phyloP scores from a whole-genome alignment of 768 basidiomycete species.

The Auricularia heimuer region DNA sequence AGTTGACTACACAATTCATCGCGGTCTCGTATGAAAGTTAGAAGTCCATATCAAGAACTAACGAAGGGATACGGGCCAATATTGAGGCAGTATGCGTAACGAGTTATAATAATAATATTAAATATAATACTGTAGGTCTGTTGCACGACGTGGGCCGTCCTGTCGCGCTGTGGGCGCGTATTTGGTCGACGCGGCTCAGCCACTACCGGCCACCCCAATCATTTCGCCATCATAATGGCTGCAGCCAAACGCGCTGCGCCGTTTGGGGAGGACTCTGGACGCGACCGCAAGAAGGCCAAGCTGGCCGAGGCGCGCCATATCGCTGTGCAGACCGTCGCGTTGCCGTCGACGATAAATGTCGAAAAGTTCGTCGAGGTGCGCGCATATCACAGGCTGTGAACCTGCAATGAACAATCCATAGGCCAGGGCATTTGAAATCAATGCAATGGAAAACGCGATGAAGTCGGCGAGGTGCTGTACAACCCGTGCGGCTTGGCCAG shows the following conservation, averaged over 20 bases:
- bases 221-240: neutral
- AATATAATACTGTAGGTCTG: no score
- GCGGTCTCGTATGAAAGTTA: no score
- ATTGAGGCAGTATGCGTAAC: no score
- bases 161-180: no score
- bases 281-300: slow-evolving; percentile 64
- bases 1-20: no score
- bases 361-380: slow-evolving; percentile 80
- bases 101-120: no score
- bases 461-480: slow-evolving; percentile 53
- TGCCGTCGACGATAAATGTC: slow-evolving; percentile 73
- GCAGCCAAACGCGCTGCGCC: slow-evolving; percentile 18
- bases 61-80: no score
- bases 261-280: slow-evolving; percentile 20
- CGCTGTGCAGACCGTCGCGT: slow-evolving; percentile 39
- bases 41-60: no score
- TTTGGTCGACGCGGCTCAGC: no score
- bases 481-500: slow-evolving; percentile 6
- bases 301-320: slow-evolving; percentile 56
- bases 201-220: no score
- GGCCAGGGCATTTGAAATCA: slow-evolving; percentile 83
- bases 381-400: neutral
- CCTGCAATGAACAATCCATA: slow-evolving; percentile 20
- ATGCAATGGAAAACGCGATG: slow-evolving; percentile 83
- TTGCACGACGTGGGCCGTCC: no score